Percentiles rank a stretch among this genome's conserved stretches.
Evolutionary conservation across 2,329 filamentous ascomycete species (phyloP).

Genomic region (Bipolaris victoriae): DNA sequence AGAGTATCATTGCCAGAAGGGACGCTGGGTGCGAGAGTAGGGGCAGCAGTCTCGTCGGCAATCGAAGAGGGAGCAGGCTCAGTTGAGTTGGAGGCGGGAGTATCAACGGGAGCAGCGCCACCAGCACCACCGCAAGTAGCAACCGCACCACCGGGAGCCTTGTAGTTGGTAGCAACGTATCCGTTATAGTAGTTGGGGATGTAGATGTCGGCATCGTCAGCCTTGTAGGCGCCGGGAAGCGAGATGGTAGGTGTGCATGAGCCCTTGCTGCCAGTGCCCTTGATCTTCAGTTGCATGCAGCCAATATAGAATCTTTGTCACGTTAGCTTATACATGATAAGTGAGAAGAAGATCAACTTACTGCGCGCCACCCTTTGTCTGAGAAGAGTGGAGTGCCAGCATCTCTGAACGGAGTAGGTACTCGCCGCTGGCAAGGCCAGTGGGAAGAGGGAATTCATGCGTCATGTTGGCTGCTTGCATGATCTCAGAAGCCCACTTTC

Average conservation of each 20-base stretch:
- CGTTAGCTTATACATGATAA: too few relatives aligned
- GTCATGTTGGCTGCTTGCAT: conserved; percentile 49
- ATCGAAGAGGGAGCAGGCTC: background rate
- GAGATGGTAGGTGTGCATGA: conserved; percentile 48
- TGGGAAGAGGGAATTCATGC: conserved; percentile 48
- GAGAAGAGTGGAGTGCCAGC: conserved; percentile 53
- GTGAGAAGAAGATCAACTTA: too few relatives aligned
- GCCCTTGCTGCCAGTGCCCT: conserved; percentile 45
- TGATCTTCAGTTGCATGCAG: conserved; percentile 51
- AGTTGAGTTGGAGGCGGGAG: conserved; percentile 20
- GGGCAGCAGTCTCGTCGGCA: background rate
- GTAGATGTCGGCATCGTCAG: conserved; percentile 43
- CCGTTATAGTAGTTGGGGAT: conserved; percentile 47
- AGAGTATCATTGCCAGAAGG: conserved; percentile 12
- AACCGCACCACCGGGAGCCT: conserved; percentile 38
- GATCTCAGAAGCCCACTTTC: conserved; percentile 46
- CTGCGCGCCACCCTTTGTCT: conserved; percentile 47
- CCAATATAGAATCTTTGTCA: conserved; percentile 50
- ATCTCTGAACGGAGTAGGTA: conserved; percentile 55
- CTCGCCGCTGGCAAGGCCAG: conserved; percentile 48
- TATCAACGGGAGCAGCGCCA: conserved; percentile 19
- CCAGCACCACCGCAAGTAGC: conserved; percentile 35
- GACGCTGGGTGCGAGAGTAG: conserved; percentile 5
- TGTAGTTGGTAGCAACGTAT: conserved; percentile 39
- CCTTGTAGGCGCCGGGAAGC: conserved; percentile 51